Conservation (phyloP, 768 basidiomycete species). For the Podaxis sp. region DNA sequence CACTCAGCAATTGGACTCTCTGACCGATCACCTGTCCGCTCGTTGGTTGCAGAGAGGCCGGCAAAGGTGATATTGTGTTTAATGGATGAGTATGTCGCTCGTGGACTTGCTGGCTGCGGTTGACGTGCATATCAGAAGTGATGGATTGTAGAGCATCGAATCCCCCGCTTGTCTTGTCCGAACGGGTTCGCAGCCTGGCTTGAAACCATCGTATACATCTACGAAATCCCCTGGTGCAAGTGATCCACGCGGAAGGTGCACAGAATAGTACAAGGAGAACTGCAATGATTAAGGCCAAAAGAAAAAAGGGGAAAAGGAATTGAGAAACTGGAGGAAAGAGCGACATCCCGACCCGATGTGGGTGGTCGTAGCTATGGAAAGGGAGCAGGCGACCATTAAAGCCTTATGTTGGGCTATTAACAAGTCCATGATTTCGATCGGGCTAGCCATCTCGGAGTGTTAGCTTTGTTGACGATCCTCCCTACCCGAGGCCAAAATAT, state of each 20-base stretch:
- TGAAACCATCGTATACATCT: neutral
- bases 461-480: too few relatives aligned
- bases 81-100: neutral
- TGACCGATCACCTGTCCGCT: too few relatives aligned
- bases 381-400: neutral
- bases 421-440: too few relatives aligned
- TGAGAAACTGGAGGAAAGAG: neutral
- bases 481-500: too few relatives aligned
- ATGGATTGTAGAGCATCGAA: neutral
- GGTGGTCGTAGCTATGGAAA: neutral
- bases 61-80: neutral
- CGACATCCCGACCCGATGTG: neutral
- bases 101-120: neutral
- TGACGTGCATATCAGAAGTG: neutral
- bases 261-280: neutral
- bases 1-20: neutral
- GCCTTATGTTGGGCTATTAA: too few relatives aligned
- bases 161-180: neutral
- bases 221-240: neutral
- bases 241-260: neutral
- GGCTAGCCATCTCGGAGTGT: too few relatives aligned
- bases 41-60: too few relatives aligned
- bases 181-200: neutral
- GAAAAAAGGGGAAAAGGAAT: neutral
- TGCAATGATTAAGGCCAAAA: neutral